phyloP scores from a whole-genome alignment of 1,284 basidiomycete genomes.

The Paramarasmius palmivorus region DNA sequence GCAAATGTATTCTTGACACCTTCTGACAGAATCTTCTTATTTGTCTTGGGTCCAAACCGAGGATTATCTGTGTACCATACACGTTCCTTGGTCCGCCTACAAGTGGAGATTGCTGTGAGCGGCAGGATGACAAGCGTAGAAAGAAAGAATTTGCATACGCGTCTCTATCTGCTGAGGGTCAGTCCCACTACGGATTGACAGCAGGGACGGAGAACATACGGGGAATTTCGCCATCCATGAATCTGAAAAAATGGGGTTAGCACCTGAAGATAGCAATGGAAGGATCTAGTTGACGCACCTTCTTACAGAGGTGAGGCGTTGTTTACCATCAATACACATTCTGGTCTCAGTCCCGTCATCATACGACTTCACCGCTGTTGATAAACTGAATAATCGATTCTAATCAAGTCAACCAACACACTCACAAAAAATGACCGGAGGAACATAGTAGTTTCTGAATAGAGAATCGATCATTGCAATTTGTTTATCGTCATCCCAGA shows the following conservation, averaged over 20 bases:
- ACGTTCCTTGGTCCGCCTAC: slow-evolving; percentile 36
- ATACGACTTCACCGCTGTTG: background rate
- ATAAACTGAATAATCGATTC: background rate
- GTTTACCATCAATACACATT: slow-evolving; percentile 57
- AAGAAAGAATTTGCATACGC: slow-evolving; percentile 23
- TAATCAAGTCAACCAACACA: background rate
- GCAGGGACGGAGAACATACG: slow-evolving; percentile 26
- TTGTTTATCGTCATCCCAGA: slow-evolving; percentile 1
- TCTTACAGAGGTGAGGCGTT: slow-evolving; percentile 50
- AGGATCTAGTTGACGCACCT: background rate
- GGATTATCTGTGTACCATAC: slow-evolving; percentile 36
- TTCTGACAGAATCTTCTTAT: slow-evolving; percentile 28
- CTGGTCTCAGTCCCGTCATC: slow-evolving; percentile 45
- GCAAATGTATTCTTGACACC: slow-evolving; percentile 32
- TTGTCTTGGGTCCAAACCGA: slow-evolving; percentile 10
- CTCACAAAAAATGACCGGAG: slow-evolving; percentile 5
- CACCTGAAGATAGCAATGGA: background rate
- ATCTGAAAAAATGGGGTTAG: slow-evolving; percentile 27
- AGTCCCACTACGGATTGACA: background rate
- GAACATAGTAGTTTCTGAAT: slow-evolving; percentile 5
- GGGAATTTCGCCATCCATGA: slow-evolving; percentile 47
- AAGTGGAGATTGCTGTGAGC: slow-evolving; percentile 2
- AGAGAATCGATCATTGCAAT: slow-evolving; percentile 3
- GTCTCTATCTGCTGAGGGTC: slow-evolving; percentile 35
- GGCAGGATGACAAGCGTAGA: slow-evolving; percentile 5